Evolutionary conservation across 1,284 basidiomycete species (phyloP), one percentile per base, ranked within the genome.

Genomic region (Ceratobasidium sp.): DNA sequence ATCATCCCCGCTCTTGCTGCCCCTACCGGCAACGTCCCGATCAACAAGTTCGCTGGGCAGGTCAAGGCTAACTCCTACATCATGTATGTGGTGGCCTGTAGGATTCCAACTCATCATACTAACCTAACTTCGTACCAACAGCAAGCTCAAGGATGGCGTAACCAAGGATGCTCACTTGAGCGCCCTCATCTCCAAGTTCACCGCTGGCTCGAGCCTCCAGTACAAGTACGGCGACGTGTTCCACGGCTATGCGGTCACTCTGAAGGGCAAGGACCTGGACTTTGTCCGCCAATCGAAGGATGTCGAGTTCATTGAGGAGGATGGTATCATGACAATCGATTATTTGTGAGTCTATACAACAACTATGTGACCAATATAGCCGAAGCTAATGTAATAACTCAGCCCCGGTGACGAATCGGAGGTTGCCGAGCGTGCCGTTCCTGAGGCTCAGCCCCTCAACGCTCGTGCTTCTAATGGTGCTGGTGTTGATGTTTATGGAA

Each of bases 191-290:
- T 57, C 62, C 44, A n/a, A n/a, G 52, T 76, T 64, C 42, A 52
- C 50, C 23, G 74, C 74, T 12, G 74, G 65, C n/a, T 76, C 74
- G 17, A 66, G 44, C 65, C 20, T 76, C 46, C 48, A 76, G 50
- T 76, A 79, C 71, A 71, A 79, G 59, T 79, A 74, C 52, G 77
- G 71, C 23, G 46, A 54, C 40, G 71, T 80, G 48, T 77, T 79
- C 62, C 77, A 80, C 50, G 79, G 79, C 52, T 80, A 79, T 28
- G 77, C 79, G 28, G 79, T 77, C 57, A 68, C 26, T 10, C 56
- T 79, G 44, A 77, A 66, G 54, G 57, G 69, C 48, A 68, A 74
- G 46, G 67, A 75, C 3, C 73, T 79, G 59, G 68, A 77, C 61
- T 68, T 67, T 57, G 46, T 80, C 52, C 71, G 56, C n/a, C 66